Evolutionary conservation across 73 alveolate species (phyloP), one percentile per base, ranked within the genome.

Genomic region (Halteria grandinella): DNA sequence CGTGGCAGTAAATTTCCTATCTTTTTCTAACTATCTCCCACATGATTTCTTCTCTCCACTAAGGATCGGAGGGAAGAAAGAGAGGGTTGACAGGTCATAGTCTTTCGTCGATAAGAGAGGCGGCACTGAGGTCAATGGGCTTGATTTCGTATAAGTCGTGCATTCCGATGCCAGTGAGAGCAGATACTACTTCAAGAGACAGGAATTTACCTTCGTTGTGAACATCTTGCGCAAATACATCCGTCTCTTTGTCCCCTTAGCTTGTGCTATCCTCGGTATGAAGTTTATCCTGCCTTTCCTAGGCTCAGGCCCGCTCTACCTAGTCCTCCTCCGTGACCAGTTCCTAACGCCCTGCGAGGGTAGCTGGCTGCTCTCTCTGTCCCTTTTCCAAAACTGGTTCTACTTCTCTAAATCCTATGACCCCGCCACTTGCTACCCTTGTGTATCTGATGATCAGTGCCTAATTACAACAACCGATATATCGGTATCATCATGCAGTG

Each of bases 311-410:
- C 77, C 77, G 7, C 8, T 60, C 5, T 60, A 37, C 29, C 51
- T 60, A 25, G 29, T 60, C 1, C 3, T 43, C 10, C 43, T 10
- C 24, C 12, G 77, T 18, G 8, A 60, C 1, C 1, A 40, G 1
- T 37, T 60, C 12, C 14, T 24, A 31, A 60, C 24, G 7, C 77
- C 77, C 3, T 60, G 77, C 23, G 77, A 60, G 43, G 37, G 10
- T 23, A 20, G 53, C 10, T 60, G 77, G 77, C 43, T 12, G n/a
- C 43, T 37, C 27, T 40, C 37, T 25, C 3, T 60, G 2, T 33
- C 43, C 4, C 43, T 60, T 21, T 40, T 36, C 23, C 27, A 60
- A 45, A 60, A 60, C 28, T 15, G 37, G 3, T 6, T 60, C 2
- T 60, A 24, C 43, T 60, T 55, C 60, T 14, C 4, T 1, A 3